These are phyloP conservation scores for Stenocarpella maydis DNA, from an alignment of 2,329 filamentous ascomycete genomes.

Conservation along the genomic window DNA sequence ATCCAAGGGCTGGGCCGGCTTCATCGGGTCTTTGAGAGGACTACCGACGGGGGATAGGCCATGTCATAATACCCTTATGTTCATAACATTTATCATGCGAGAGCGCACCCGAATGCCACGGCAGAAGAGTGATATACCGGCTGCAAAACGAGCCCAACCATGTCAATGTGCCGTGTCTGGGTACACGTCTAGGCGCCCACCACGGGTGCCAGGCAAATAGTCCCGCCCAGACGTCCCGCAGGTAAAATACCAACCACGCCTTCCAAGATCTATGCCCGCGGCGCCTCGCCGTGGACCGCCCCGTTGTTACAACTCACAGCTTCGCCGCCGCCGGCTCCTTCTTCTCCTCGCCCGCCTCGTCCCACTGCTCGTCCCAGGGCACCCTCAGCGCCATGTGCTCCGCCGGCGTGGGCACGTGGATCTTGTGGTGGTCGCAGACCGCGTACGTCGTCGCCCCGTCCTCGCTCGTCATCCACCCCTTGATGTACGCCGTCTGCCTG, in stretches of 20 bases:
- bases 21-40: not conserved
- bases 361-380: slow-evolving; percentile 54
- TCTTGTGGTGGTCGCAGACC: slow-evolving; percentile 62
- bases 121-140: not conserved
- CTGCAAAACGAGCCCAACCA: not conserved
- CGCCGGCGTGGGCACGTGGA: slow-evolving; percentile 50
- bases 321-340: slow-evolving; percentile 32
- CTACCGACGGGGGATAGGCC: not conserved
- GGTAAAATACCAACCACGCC: not conserved
- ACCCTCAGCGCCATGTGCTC: slow-evolving; percentile 50
- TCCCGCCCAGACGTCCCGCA: too few relatives aligned
- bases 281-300: too few relatives aligned
- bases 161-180: not conserved
- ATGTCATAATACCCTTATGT: slow-evolving; percentile 25
- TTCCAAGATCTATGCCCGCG: too few relatives aligned
- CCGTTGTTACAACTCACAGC: slow-evolving; percentile 25
- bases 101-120: not conserved
- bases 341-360: slow-evolving; percentile 35
- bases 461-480: slow-evolving; percentile 56
- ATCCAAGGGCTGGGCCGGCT: not conserved
- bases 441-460: slow-evolving; percentile 57
- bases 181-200: too few relatives aligned
- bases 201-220: too few relatives aligned
- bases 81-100: not conserved
- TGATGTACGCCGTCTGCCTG: slow-evolving; percentile 60